These are phyloP conservation scores for Ogataea polymorpha DNA, from an alignment of 805 yeast species.

Conservation along the genomic window DNA sequence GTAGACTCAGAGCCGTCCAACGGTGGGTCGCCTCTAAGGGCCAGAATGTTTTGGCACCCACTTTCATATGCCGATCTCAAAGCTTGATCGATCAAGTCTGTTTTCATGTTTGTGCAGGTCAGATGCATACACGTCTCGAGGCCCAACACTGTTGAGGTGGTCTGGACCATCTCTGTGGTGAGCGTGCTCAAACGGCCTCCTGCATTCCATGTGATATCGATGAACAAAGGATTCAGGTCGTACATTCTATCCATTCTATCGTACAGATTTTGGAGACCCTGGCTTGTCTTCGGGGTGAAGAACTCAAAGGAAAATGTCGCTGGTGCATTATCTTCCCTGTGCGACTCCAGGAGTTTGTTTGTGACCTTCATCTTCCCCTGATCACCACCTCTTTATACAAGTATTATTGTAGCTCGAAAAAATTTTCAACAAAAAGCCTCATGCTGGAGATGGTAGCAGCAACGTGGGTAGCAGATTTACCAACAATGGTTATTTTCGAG, in stretches of 20 bases:
- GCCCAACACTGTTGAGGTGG: conserved; percentile 86
- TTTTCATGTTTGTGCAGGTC: conserved; percentile 94
- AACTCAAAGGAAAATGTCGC: conserved; percentile 94
- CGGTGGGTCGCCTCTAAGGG: conserved; percentile 95
- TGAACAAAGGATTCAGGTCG: conserved; percentile 82
- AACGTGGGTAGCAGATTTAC: conserved; percentile 1
- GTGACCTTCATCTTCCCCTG: conserved; percentile 41
- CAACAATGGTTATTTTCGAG: neutral
- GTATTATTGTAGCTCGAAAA: conserved; percentile 1
- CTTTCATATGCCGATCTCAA: conserved; percentile 78
- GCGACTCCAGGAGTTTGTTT: conserved; percentile 42
- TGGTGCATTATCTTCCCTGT: conserved; percentile 29
- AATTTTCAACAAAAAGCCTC: conserved; percentile 11
- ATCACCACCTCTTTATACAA: conserved; percentile 2
- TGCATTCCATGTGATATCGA: conserved; percentile 98
- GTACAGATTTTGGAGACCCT: conserved; percentile 93
- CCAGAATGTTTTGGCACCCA: conserved; percentile 94
- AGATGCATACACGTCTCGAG: conserved; percentile 97
- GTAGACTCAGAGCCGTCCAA: conserved; percentile 66
- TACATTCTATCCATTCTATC: conserved; percentile 98
- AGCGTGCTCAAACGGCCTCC: conserved; percentile 84
- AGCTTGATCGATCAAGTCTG: conserved; percentile 77
- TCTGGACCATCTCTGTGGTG: conserved; percentile 89
- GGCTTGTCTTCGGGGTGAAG: conserved; percentile 95
- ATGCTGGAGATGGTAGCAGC: conserved; percentile 5